phyloP scores from a whole-genome alignment of 306 rosid species.

The Quercus bicolor region DNA sequence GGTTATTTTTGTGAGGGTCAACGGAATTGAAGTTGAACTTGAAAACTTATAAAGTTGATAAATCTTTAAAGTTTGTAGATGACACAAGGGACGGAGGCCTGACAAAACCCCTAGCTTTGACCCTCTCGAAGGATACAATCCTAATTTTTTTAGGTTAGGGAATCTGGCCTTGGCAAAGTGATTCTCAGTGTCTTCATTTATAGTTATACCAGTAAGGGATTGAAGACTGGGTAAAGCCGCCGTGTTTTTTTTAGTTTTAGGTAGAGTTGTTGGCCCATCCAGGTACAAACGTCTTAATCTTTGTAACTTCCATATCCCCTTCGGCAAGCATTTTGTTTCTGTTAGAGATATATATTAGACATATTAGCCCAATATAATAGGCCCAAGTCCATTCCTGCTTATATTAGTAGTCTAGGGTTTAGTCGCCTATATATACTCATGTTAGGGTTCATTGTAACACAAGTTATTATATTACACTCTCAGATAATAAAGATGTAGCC shows the following conservation, averaged over 20 bases:
- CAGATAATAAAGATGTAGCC: too few relatives aligned
- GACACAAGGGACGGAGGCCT: neutral
- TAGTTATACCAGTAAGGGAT: neutral
- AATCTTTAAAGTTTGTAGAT: neutral
- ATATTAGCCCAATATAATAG: too few relatives aligned
- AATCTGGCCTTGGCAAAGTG: neutral
- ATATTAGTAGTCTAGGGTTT: too few relatives aligned
- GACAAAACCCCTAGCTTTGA: neutral
- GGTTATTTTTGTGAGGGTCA: too few relatives aligned
- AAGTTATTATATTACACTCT: too few relatives aligned
- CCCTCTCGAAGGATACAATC: neutral
- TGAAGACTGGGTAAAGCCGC: neutral
- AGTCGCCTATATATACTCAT: too few relatives aligned
- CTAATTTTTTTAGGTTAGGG: slow-evolving; percentile 14
- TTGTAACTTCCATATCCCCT: neutral
- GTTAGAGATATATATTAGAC: too few relatives aligned
- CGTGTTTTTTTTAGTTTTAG: too few relatives aligned
- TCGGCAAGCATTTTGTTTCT: neutral
- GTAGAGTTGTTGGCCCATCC: neutral
- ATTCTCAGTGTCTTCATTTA: neutral
- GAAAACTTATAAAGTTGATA: neutral
- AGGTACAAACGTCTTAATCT: neutral
- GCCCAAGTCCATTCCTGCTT: too few relatives aligned
- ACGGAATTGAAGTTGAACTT: neutral
- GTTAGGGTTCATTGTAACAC: too few relatives aligned